A percentile compares a stretch with the other conserved stretches of the same genome.
Evolutionary conservation across 1,284 basidiomycete species (phyloP).

Genomic region (Cutaneotrichosporon cutaneum): DNA sequence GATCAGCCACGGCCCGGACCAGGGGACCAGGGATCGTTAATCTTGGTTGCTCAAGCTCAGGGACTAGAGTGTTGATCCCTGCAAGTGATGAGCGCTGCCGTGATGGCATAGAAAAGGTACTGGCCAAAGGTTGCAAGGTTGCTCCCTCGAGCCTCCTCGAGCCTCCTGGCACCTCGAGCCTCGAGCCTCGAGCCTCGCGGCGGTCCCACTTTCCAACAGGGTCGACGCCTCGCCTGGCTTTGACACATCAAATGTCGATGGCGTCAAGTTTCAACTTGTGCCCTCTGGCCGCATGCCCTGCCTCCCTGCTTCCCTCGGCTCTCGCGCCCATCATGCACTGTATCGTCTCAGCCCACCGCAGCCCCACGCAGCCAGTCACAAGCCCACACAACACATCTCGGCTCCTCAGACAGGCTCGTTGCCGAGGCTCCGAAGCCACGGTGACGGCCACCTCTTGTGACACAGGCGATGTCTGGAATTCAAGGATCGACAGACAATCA

Average conservation of each 20-base stretch:
- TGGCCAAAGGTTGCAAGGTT: not conserved
- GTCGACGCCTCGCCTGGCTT: not conserved
- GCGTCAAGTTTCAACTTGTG: not conserved
- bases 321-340: too few relatives aligned
- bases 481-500: not conserved
- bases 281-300: too few relatives aligned
- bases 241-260: not conserved
- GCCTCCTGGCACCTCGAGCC: too few relatives aligned
- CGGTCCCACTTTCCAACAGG: too few relatives aligned
- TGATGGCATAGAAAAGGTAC: not conserved
- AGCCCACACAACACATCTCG: not conserved
- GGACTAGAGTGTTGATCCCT: not conserved
- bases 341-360: too few relatives aligned
- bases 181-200: too few relatives aligned
- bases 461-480: not conserved
- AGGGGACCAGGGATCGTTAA: slow-evolving; percentile 2
- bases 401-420: not conserved
- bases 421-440: not conserved
- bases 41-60: slow-evolving; percentile 1
- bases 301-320: too few relatives aligned
- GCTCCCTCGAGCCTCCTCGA: not conserved
- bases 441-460: not conserved
- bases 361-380: not conserved
- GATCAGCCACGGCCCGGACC: not conserved
- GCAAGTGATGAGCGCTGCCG: not conserved